These are phyloP conservation scores for Blastobotrys capitulatus DNA, from an alignment of 1,139 yeast genomes.

Conservation along the genomic window DNA sequence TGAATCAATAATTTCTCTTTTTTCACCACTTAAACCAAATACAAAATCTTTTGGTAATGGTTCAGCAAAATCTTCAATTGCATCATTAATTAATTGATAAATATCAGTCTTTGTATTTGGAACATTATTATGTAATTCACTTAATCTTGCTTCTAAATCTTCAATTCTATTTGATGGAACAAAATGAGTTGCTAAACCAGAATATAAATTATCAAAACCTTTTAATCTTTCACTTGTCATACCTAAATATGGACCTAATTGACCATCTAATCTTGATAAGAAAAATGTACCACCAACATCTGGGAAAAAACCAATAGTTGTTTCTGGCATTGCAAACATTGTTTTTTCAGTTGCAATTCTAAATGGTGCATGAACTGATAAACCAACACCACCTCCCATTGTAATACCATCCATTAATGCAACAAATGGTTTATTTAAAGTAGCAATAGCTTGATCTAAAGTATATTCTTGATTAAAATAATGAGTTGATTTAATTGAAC, in stretches of 20 bases:
- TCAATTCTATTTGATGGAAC: conserved; percentile 61
- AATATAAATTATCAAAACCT: conserved; percentile 74
- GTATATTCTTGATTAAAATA: conserved; percentile 81
- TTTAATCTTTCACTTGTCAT: conserved; percentile 74
- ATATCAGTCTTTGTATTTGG: conserved; percentile 35
- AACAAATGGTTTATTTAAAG: conserved; percentile 79
- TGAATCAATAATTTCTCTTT: conserved; percentile 58
- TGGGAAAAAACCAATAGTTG: conserved; percentile 94
- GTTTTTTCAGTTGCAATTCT: conserved; percentile 89
- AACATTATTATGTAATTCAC: conserved; percentile 37
- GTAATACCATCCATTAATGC: conserved; percentile 88
- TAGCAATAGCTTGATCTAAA: conserved; percentile 71
- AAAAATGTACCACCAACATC: conserved; percentile 95
- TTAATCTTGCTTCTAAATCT: conserved; percentile 58
- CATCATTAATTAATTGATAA: conserved; percentile 57
- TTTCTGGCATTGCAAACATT: conserved; percentile 94
- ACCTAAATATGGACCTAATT: conserved; percentile 79
- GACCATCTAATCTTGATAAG: conserved; percentile 74
- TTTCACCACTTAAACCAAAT: conserved; percentile 52
- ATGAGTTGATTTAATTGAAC: conserved; percentile 42
- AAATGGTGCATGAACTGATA: conserved; percentile 89
- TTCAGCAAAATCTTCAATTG: conserved; percentile 72
- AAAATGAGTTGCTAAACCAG: conserved; percentile 90
- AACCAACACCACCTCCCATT: conserved; percentile 98
- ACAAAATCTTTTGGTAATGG: conserved; percentile 61